A percentile compares a stretch with the other conserved stretches of the same genome.
phyloP scores from a whole-genome alignment of 768 basidiomycete species.

The Clitopilus passeckerianus region DNA sequence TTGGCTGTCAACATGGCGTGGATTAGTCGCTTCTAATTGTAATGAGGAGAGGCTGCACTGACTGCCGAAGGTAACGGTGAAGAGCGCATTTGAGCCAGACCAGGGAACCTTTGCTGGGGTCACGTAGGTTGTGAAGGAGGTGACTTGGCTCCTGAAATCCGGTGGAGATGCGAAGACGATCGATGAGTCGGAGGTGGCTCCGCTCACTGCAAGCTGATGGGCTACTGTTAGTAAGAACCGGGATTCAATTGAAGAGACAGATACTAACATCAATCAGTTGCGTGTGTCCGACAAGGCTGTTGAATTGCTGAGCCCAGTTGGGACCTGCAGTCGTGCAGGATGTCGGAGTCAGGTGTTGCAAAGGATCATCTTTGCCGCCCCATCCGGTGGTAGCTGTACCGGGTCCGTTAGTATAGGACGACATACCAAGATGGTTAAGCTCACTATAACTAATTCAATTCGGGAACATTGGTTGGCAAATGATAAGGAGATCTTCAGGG shows the following conservation, averaged over 20 bases:
- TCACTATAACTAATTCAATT: conserved; percentile 6
- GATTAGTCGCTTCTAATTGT: not conserved
- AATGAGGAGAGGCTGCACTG: not conserved
- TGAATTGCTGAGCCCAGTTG: conserved; percentile 15
- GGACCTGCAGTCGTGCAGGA: conserved; percentile 16
- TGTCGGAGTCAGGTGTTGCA: conserved; percentile 6
- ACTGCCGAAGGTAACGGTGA: conserved; percentile 18
- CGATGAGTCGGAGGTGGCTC: conserved; percentile 12
- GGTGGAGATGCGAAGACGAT: conserved; percentile 15
- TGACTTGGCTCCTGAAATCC: conserved; percentile 16
- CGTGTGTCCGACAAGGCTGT: conserved; percentile 8
- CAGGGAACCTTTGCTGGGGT: conserved; percentile 12
- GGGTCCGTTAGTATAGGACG: not conserved
- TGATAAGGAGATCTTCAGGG: not conserved
- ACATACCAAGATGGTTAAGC: not conserved
- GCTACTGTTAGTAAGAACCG: not conserved
- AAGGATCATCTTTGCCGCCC: conserved; percentile 13
- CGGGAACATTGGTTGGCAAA: not conserved
- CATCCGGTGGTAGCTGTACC: conserved; percentile 14
- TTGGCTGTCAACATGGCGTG: conserved; percentile 11
- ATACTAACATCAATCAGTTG: conserved; percentile 11
- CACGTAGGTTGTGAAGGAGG: conserved; percentile 12
- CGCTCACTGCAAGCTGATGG: conserved; percentile 15
- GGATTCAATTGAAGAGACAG: not conserved
- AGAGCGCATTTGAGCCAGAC: conserved; percentile 12